phyloP scores from a whole-genome alignment of 2,329 filamentous ascomycete species.

The Blumeria graminis region DNA sequence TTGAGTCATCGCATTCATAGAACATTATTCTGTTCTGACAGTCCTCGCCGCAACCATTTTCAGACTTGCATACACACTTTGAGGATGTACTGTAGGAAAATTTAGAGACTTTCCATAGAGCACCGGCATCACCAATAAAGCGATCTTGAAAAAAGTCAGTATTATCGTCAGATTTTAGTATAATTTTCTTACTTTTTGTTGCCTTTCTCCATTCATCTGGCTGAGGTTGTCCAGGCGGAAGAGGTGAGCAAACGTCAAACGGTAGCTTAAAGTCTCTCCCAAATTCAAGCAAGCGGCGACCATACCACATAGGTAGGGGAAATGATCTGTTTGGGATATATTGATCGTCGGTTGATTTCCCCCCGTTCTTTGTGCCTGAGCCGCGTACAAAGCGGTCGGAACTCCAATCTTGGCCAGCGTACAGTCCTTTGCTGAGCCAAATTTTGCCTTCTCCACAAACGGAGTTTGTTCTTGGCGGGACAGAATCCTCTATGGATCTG shows the following conservation, averaged over 20 bases:
- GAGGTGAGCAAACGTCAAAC: constrained; percentile 69
- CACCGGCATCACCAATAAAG: constrained; percentile 63
- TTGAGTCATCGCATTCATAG: constrained; percentile 81
- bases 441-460: constrained; percentile 10
- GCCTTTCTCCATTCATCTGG: constrained; percentile 83
- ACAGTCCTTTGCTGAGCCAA: constrained; percentile 64
- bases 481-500: neutral
- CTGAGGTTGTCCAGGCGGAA: constrained; percentile 68
- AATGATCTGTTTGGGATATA: constrained; percentile 30
- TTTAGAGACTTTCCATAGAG: constrained; percentile 59
- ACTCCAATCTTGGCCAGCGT: constrained; percentile 42
- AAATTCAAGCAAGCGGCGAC: constrained; percentile 42
- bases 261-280: constrained; percentile 73
- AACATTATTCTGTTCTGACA: constrained; percentile 95
- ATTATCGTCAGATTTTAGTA: neutral
- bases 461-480: constrained; percentile 5
- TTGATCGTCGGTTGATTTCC: constrained; percentile 24
- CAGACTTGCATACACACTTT: constrained; percentile 52
- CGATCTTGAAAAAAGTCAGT: constrained; percentile 33
- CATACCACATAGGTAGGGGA: constrained; percentile 58
- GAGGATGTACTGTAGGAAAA: constrained; percentile 51
- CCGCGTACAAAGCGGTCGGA: constrained; percentile 11
- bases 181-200: constrained; percentile 47
- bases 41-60: constrained; percentile 63
- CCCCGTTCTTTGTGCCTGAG: constrained; percentile 23